A percentile compares a stretch with the other conserved stretches of the same genome.
Conservation (phyloP, 2,329 filamentous ascomycete genomes). For the Paecilomyces dactylethromorphus region DNA sequence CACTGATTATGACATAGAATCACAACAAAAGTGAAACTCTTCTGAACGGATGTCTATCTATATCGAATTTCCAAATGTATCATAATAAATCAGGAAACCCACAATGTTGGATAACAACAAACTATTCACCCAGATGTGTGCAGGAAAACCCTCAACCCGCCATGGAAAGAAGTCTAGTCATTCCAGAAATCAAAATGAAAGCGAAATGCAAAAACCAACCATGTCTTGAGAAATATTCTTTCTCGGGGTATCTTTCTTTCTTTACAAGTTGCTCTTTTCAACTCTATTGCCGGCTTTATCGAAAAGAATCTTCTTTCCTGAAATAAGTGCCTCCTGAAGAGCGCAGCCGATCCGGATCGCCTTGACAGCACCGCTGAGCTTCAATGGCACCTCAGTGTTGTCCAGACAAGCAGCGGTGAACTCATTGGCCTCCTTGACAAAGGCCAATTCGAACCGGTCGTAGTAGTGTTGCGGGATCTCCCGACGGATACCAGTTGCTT, state of each 20-base stretch:
- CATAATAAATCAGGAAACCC: background rate
- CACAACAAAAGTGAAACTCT: background rate
- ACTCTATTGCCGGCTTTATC: slow-evolving; percentile 47
- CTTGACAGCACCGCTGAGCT: slow-evolving; percentile 52
- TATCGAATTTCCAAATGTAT: background rate
- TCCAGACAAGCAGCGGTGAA: slow-evolving; percentile 57
- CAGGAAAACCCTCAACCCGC: background rate
- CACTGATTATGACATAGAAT: background rate
- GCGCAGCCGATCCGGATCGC: slow-evolving; percentile 53
- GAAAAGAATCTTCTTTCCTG: slow-evolving; percentile 53
- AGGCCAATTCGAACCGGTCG: slow-evolving; percentile 58
- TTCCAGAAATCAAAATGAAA: background rate
- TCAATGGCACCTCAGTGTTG: slow-evolving; percentile 48
- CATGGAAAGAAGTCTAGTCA: background rate
- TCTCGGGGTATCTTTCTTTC: background rate
- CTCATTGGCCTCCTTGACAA: slow-evolving; percentile 59
- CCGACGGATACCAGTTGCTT: slow-evolving; percentile 48
- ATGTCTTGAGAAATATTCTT: background rate
- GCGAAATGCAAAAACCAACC: background rate
- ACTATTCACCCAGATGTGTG: background rate
- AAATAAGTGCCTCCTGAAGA: slow-evolving; percentile 51
- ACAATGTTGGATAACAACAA: background rate
- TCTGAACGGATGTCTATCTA: background rate
- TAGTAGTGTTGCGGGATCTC: slow-evolving; percentile 60
- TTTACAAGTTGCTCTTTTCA: slow-evolving; percentile 34